Conservation (phyloP, 148 eudicot genomes). For the Nyssa sinensis region DNA sequence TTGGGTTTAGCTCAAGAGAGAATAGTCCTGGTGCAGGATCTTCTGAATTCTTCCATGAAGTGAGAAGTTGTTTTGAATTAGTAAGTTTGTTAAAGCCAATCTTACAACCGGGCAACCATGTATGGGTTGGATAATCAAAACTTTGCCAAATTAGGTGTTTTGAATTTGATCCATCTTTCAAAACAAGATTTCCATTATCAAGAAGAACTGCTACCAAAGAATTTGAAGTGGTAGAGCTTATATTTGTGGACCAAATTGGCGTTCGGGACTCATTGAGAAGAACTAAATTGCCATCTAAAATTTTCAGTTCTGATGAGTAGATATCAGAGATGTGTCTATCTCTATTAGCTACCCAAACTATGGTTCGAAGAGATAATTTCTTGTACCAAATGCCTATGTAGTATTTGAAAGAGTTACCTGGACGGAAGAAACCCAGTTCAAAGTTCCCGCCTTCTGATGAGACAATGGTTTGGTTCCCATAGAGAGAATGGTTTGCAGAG, state of each 20-base stretch:
- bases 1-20: constrained; percentile 38
- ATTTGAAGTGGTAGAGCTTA: constrained; percentile 15
- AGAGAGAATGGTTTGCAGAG: constrained; percentile 32
- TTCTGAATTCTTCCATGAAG: constrained; percentile 51
- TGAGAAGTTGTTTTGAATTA: constrained; percentile 21
- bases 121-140: constrained; percentile 37
- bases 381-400: constrained; percentile 59
- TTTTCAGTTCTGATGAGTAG: constrained; percentile 30
- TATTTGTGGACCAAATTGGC: constrained; percentile 46
- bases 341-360: constrained; percentile 63
- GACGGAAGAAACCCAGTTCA: constrained; percentile 41
- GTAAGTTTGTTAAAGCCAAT: constrained; percentile 31
- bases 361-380: constrained; percentile 25
- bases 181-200: constrained; percentile 48
- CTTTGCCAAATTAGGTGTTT: constrained; percentile 44
- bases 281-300: constrained; percentile 47
- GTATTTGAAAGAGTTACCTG: constrained; percentile 43
- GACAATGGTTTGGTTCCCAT: constrained; percentile 44
- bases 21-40: constrained; percentile 53
- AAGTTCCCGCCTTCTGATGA: constrained; percentile 37
- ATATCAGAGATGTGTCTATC: constrained; percentile 38
- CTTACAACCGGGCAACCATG: constrained; percentile 57
- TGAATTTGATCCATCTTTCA: constrained; percentile 28
- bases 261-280: constrained; percentile 30
- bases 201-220: constrained; percentile 36